Conservation (phyloP, 108 stramenopile genomes). For the Asterionellopsis glacialis region DNA sequence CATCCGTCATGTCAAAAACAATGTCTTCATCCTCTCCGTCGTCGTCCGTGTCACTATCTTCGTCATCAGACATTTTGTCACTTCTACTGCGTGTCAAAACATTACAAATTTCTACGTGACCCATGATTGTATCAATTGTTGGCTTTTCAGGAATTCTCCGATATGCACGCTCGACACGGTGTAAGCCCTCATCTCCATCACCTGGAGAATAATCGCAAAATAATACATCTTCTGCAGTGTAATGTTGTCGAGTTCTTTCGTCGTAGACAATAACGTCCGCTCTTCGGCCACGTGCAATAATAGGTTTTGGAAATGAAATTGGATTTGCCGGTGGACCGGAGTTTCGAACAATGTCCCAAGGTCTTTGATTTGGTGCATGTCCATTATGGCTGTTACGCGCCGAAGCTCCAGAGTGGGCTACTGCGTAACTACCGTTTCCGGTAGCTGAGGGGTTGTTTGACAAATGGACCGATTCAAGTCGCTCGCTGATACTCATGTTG, state of each 20-base stretch:
- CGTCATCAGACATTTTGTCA: slow-evolving; percentile 20
- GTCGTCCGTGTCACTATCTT: slow-evolving; percentile 29
- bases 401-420: too few species aligned
- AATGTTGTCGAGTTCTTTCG: slow-evolving; percentile 21
- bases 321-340: slow-evolving; percentile 32
- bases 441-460: too few species aligned
- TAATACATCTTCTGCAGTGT: slow-evolving; percentile 29
- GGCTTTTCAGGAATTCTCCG: slow-evolving; percentile 36
- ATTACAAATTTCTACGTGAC: slow-evolving; percentile 49
- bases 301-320: slow-evolving; percentile 30
- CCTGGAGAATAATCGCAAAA: slow-evolving; percentile 43
- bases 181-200: slow-evolving; percentile 25
- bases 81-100: slow-evolving; percentile 29
- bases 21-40: slow-evolving; percentile 33
- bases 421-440: too few species aligned
- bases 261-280: slow-evolving; percentile 30
- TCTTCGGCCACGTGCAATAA: slow-evolving; percentile 33
- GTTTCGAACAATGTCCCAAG: not conserved
- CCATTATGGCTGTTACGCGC: too few species aligned
- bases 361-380: not conserved
- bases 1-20: slow-evolving; percentile 34
- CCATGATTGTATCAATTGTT: slow-evolving; percentile 50
- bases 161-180: slow-evolving; percentile 35
- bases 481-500: too few species aligned
- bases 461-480: too few species aligned